phyloP scores from a whole-genome alignment of 306 rosid species.

The Chamaecrista fasciculata region DNA sequence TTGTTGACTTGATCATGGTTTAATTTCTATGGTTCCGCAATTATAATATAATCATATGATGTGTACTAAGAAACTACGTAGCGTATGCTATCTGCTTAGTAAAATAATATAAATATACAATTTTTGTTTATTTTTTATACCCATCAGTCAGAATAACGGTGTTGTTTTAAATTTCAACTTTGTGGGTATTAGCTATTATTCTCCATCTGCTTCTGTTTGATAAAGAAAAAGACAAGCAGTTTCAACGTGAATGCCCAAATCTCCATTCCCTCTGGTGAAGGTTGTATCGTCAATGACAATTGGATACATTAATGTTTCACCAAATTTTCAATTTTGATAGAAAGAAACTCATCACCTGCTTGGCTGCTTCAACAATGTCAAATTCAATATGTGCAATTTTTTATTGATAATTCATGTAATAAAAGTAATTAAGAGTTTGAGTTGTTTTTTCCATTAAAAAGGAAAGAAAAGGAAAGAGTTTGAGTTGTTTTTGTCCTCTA shows the following conservation, averaged over 20 bases:
- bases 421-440: neutral
- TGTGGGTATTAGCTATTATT: neutral
- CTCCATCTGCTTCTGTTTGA: neutral
- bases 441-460: no score
- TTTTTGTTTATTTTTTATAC: neutral
- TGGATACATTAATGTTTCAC: neutral
- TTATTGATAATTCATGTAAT: no score
- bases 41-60: conserved; percentile 13
- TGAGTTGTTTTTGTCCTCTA: neutral
- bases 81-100: conserved; percentile 20
- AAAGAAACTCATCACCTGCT: neutral
- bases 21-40: neutral
- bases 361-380: neutral
- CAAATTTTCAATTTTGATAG: neutral
- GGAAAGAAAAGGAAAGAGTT: neutral
- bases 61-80: neutral
- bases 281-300: neutral
- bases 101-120: conserved; percentile 2
- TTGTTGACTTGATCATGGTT: conserved; percentile 3
- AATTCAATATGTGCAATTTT: no score
- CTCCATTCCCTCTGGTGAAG: neutral
- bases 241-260: conserved; percentile 7
- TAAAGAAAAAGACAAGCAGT: neutral
- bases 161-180: neutral
- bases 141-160: conserved; percentile 1